Percentiles rank a stretch among this genome's conserved stretches.
phyloP scores from a whole-genome alignment of 306 rosid genomes.

The Clitoria ternatea region DNA sequence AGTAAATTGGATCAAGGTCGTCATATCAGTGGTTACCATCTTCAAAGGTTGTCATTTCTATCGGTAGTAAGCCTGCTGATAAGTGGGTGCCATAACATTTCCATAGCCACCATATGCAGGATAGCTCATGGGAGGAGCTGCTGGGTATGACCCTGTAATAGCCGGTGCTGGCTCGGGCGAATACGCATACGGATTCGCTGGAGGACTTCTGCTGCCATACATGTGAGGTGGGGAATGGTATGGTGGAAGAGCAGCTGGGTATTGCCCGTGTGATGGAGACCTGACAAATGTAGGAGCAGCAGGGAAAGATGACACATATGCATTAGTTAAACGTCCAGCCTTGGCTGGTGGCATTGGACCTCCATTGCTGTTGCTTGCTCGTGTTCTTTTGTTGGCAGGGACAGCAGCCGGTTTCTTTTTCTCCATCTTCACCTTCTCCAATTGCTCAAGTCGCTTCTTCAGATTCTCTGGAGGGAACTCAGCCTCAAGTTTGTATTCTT shows the following conservation, averaged over 20 bases:
- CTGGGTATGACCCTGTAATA: constrained; percentile 65
- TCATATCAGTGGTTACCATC: constrained; percentile 99
- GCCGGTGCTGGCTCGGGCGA: constrained; percentile 83
- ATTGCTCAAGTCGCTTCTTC: constrained; percentile 94
- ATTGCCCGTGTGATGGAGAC: constrained; percentile 92
- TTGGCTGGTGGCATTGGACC: constrained; percentile 99
- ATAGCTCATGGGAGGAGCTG: constrained; percentile 86
- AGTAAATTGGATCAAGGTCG: constrained; percentile 63
- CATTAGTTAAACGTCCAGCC: constrained; percentile 96
- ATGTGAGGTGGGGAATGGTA: constrained; percentile 95
- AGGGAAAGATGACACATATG: constrained; percentile 97
- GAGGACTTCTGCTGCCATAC: constrained; percentile 97
- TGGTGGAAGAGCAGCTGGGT: constrained; percentile 83
- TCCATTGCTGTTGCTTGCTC: constrained; percentile 87
- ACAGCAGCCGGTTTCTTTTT: constrained; percentile 71
- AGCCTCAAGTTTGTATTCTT: constrained; percentile 87
- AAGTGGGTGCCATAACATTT: constrained; percentile 84
- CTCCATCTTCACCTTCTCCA: constrained; percentile 91
- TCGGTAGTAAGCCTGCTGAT: constrained; percentile 99
- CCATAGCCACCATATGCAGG: constrained; percentile 88
- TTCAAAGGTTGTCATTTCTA: constrained; percentile 69
- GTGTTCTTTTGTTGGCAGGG: constrained; percentile 95
- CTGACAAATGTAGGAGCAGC: constrained; percentile 77
- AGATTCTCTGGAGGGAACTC: constrained; percentile 90
- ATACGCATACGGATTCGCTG: constrained; percentile 67